These are phyloP conservation scores for Puccinia triticina DNA, from an alignment of 1,284 basidiomycete genomes.

Conservation along the genomic window DNA sequence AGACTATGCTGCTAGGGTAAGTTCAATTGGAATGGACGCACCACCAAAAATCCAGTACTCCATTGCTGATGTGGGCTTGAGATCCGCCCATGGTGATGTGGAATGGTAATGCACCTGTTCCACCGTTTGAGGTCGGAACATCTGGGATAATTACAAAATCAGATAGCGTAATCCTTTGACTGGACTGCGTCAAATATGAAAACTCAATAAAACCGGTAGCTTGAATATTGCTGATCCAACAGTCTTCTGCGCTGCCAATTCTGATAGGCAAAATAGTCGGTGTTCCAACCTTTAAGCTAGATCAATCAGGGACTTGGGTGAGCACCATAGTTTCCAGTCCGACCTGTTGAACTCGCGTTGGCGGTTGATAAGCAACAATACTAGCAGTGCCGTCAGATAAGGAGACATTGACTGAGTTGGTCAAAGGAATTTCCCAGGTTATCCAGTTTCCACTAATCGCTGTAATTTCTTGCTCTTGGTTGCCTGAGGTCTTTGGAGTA, in stretches of 20 bases:
- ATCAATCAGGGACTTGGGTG: constrained; percentile 23
- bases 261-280: constrained; percentile 42
- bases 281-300: constrained; percentile 38
- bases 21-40: not conserved
- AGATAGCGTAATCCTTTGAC: constrained; percentile 38
- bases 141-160: constrained; percentile 39
- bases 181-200: constrained; percentile 29
- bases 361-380: constrained; percentile 33
- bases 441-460: constrained; percentile 30
- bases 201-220: constrained; percentile 40
- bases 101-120: constrained; percentile 47
- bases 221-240: constrained; percentile 45
- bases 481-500: constrained; percentile 21
- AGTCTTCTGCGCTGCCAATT: constrained; percentile 45
- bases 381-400: constrained; percentile 24
- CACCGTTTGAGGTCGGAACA: constrained; percentile 44
- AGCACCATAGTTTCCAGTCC: constrained; percentile 40
- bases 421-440: constrained; percentile 40
- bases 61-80: constrained; percentile 49
- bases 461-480: constrained; percentile 46
- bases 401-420: constrained; percentile 34
- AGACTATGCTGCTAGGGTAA: not conserved
- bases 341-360: constrained; percentile 26
- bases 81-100: constrained; percentile 47
- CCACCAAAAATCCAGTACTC: constrained; percentile 50